These are phyloP conservation scores for Fereydounia khargensis DNA, from an alignment of 1,284 basidiomycete genomes.

Conservation along the genomic window DNA sequence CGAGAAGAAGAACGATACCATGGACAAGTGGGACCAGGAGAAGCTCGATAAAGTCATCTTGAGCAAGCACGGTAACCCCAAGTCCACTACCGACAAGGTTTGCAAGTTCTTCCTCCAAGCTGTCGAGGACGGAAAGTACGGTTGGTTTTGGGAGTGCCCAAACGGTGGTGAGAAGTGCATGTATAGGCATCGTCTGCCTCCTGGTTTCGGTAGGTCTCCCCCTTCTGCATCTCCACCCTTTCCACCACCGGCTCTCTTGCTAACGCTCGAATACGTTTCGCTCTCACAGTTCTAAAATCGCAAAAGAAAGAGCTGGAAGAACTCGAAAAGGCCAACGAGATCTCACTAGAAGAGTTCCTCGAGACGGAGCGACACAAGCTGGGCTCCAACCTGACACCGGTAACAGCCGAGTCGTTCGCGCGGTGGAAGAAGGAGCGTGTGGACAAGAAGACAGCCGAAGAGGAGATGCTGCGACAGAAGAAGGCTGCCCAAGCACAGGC, in stretches of 20 bases:
- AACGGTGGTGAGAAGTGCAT: conserved; percentile 72
- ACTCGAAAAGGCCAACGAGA: conserved; percentile 76
- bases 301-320: conserved; percentile 67
- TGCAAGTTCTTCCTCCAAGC: conserved; percentile 97
- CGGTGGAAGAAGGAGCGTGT: conserved; percentile 75
- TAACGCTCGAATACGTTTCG: too few species aligned
- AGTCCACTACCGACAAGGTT: conserved; percentile 87
- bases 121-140: conserved; percentile 86
- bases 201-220: conserved; percentile 62
- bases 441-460: conserved; percentile 70
- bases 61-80: conserved; percentile 85
- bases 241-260: not conserved
- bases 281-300: conserved; percentile 71
- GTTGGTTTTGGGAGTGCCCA: conserved; percentile 76
- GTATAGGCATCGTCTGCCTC: conserved; percentile 91
- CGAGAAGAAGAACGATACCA: conserved; percentile 74
- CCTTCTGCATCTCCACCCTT: not conserved
- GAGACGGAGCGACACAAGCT: conserved; percentile 89
- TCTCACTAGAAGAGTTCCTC: conserved; percentile 93
- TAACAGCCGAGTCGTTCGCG: conserved; percentile 89
- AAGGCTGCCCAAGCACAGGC: conserved; percentile 81
- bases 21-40: conserved; percentile 97
- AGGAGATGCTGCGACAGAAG: conserved; percentile 82
- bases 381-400: conserved; percentile 74
- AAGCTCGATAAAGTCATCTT: conserved; percentile 82